phyloP scores from a whole-genome alignment of 257 asterid species.

The Lithospermum erythrorhizon region DNA sequence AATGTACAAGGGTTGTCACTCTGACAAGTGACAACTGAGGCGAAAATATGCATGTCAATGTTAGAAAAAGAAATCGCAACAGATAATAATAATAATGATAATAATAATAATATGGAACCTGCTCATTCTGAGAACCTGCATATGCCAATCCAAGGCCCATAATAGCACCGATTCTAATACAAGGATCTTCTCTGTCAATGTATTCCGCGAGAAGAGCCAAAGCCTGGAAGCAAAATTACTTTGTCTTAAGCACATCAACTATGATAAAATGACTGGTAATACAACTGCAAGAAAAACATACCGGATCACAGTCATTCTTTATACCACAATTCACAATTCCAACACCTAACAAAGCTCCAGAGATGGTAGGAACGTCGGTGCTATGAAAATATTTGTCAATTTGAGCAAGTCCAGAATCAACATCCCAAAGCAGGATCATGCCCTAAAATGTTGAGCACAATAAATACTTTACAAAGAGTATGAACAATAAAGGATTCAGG shows the following conservation, averaged over 20 bases:
- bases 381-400: slow-evolving; percentile 89
- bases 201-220: slow-evolving; percentile 77
- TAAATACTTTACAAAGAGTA: neutral
- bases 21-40: no score
- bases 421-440: slow-evolving; percentile 94
- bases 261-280: neutral
- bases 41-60: neutral
- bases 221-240: slow-evolving; percentile 43
- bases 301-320: slow-evolving; percentile 89
- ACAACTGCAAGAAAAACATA: slow-evolving; percentile 22
- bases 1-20: no score
- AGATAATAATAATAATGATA: neutral
- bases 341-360: slow-evolving; percentile 86
- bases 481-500: neutral
- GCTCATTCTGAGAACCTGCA: slow-evolving; percentile 85
- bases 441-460: slow-evolving; percentile 37
- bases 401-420: slow-evolving; percentile 92
- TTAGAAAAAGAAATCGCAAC: neutral
- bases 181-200: slow-evolving; percentile 63
- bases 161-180: slow-evolving; percentile 83
- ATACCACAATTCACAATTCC: slow-evolving; percentile 80
- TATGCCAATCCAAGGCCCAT: slow-evolving; percentile 98
- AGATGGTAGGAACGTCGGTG: slow-evolving; percentile 55
- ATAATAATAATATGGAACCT: slow-evolving; percentile 28
- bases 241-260: slow-evolving; percentile 1